Base-by-base conservation (phyloP, 768 basidiomycete genomes). In the Rhodotorula graminis region DNA sequence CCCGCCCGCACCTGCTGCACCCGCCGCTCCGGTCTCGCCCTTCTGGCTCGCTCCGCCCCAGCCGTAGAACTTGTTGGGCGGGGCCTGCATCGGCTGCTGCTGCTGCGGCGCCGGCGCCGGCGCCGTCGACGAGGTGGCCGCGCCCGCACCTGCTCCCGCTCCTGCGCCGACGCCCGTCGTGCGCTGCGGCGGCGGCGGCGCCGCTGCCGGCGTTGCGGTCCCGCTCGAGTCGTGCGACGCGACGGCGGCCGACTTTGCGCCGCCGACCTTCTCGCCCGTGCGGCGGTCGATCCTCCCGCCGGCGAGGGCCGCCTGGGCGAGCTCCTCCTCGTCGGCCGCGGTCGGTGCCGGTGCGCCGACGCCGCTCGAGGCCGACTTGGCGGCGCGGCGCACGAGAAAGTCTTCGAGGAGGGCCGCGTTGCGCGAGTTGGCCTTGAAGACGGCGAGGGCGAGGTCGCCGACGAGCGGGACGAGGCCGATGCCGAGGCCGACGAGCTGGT, bases 341-440 rank as follows among this genome's bases (percentile, higher is more conserved):
- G 33, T 21, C 7, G 50, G 19, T 19, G 37, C 49, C 44, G 44
- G 44, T 3, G 44, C 44, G 44, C 44, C 44, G 44, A 46, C 44
- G 55, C 9, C 14, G 18, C 21, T 21, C 9, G 58, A 29, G 8
- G 49, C 23, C n/a, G 47, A 12, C 3, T 61, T 46, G 4, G 40
- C 47, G 0, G 74, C 66, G 37, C 74, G 70, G 7, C 57, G 57
- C 37, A 75, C 52, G 55, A 96, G 81, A 80, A 86, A 93, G 80
- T 93, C 91, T 78, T 94, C 92, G 60, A 97, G 84, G 61, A 96
- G 82, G 11, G 67, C 70, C 3, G 67, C 67, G 86, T 97, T 96
- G 71, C 94, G 85, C 25, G 88, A 90, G 81, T 97, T 97, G 29
- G 92, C 88, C 80, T 93, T 94, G 84, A 84, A 95, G 6, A 86